Evolutionary conservation across 495 filamentous ascomycete species (phyloP).

Genomic region (Apodospora peruviana): DNA sequence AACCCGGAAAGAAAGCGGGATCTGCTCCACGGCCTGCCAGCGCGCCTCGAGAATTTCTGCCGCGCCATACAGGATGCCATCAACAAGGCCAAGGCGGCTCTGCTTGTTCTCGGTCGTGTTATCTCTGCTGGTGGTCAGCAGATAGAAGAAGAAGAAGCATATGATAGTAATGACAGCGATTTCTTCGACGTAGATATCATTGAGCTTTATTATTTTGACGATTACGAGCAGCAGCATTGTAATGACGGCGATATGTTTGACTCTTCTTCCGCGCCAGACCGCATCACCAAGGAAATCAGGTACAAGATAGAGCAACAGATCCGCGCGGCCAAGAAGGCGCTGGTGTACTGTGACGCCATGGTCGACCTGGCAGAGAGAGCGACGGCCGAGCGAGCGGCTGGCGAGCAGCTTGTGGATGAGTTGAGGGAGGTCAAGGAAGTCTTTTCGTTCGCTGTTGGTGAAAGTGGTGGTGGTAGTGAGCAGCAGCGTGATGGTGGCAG

Average conservation of each 20-base stretch:
- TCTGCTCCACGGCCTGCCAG: background rate
- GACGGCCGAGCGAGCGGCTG: constrained; percentile 4
- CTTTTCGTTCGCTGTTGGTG: constrained; percentile 10
- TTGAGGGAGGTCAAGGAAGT: constrained; percentile 10
- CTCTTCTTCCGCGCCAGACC: too few species aligned
- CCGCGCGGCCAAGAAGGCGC: constrained; percentile 12
- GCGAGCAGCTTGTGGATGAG: constrained; percentile 13
- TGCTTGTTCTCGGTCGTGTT: too few species aligned
- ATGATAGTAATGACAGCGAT: background rate
- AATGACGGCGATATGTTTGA: background rate
- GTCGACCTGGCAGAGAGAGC: constrained; percentile 12
- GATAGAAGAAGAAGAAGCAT: too few species aligned
- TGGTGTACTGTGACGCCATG: constrained; percentile 11
- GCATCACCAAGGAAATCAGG: background rate
- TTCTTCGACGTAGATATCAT: background rate
- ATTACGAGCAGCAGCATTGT: constrained; percentile 3
- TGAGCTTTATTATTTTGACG: too few species aligned
- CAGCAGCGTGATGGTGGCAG: too few species aligned
- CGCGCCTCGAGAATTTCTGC: background rate
- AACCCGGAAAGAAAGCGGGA: constrained; percentile 1
- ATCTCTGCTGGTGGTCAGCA: too few species aligned
- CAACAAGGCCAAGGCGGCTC: background rate
- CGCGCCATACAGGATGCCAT: constrained; percentile 6
- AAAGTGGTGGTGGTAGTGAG: constrained; percentile 14
- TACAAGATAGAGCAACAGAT: constrained; percentile 12